Base-by-base conservation (phyloP, 306 rosid genomes). In the Vigna nakashimae region DNA sequence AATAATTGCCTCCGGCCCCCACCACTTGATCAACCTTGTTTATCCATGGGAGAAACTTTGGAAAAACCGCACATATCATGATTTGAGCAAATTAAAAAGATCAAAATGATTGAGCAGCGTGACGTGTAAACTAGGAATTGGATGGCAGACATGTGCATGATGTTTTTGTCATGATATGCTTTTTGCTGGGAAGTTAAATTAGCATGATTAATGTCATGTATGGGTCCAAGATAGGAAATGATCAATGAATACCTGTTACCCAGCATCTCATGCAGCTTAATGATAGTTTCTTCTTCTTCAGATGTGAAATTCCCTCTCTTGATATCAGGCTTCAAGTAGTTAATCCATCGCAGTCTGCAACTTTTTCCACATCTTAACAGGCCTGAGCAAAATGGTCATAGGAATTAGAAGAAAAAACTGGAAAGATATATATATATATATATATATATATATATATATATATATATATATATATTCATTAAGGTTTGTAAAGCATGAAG, bases 341-440 rank as follows among this genome's bases (percentile, higher is more conserved):
- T 96, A 56, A 81, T 88, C 99, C 99, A 96, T 0, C 99, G 83
- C 18, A 96, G 83, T 69, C 99, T 86, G 71, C 99, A 96, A 73
- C 99, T 96, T 86, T 96, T 96, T 38, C 99, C 99, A 76, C 99
- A 96, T 75, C 99, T 90, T 63, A 90, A 60, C 56, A 96, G 74
- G 1, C 99, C 99, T 96, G 7, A 80, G 13, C 7, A 9, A 73
- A 55, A 49, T 75, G 5, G 38, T 9, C 18, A 70, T 5, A 72
- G 15, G 71, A 18, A 6, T 67, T 40, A 82, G 9, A 73, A 14
- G 3, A 77, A 59, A 15, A 30, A 30, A 30, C 0, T 26, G 3
- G 28, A 24, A 24, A 24, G 28, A 24, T 24, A 24, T 24, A 2
- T 24, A 24, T 24, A 24, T 24, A 1, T 24, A 24, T 24, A 24